A percentile compares a stretch with the other conserved stretches of the same genome.
phyloP scores from a whole-genome alignment of 2,329 filamentous ascomycete species.

The Endothia cerciana region DNA sequence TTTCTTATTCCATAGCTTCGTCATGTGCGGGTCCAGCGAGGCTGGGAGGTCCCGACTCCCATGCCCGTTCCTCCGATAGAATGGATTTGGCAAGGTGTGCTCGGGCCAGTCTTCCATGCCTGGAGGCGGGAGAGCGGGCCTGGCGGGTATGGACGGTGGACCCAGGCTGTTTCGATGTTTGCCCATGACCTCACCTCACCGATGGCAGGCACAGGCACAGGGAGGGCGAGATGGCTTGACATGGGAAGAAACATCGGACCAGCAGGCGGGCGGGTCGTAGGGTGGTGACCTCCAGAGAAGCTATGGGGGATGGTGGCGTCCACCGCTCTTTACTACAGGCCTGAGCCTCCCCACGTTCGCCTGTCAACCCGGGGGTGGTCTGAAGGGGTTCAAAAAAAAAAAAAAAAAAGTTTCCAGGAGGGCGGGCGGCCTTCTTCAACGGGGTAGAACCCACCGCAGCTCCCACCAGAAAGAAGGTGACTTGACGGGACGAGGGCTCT shows the following conservation, averaged over 20 bases:
- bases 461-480: neutral
- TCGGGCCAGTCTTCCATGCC: conserved; percentile 21
- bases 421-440: neutral
- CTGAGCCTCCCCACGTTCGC: too few species aligned
- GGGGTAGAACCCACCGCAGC: neutral
- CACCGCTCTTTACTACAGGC: too few species aligned
- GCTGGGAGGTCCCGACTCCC: conserved; percentile 18
- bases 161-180: neutral
- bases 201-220: neutral
- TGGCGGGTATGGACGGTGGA: conserved; percentile 9
- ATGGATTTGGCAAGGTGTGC: conserved; percentile 27
- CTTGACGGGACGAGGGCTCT: conserved; percentile 1
- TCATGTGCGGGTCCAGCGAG: conserved; percentile 16
- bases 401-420: neutral
- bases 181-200: conserved; percentile 14
- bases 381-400: neutral
- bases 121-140: conserved; percentile 12
- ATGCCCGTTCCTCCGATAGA: conserved; percentile 8
- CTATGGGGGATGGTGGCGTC: too few species aligned
- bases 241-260: too few species aligned
- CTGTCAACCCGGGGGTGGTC: neutral
- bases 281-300: too few species aligned
- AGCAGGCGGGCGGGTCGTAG: too few species aligned
- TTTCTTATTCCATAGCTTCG: neutral
- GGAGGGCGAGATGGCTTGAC: neutral